Evolutionary conservation across 768 basidiomycete genomes (phyloP).

Genomic region (Dentipellis sp.): DNA sequence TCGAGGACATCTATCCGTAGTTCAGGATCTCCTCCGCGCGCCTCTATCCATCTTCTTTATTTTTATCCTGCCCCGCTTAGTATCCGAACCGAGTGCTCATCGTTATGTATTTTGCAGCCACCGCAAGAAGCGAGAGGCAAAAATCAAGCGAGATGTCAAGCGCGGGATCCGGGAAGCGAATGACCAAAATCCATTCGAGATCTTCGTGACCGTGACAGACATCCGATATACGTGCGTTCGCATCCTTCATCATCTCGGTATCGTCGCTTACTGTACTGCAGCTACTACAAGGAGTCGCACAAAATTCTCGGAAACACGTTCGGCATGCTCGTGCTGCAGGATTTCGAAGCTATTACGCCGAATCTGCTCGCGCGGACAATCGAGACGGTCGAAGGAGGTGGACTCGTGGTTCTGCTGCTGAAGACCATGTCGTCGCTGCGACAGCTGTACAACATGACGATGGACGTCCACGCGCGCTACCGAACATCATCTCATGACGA

Average conservation of each 20-base stretch:
- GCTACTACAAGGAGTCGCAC: slow-evolving; percentile 95
- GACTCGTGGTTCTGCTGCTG: slow-evolving; percentile 76
- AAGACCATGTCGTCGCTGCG: slow-evolving; percentile 92
- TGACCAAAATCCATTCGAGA: slow-evolving; percentile 95
- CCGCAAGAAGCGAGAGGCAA: slow-evolving; percentile 93
- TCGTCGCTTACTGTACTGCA: not conserved
- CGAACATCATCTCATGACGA: slow-evolving; percentile 85
- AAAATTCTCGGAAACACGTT: slow-evolving; percentile 97
- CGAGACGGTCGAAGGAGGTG: slow-evolving; percentile 97
- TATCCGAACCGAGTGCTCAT: not conserved
- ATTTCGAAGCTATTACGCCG: slow-evolving; percentile 97
- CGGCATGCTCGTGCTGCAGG: slow-evolving; percentile 94
- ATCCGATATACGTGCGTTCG: slow-evolving; percentile 86
- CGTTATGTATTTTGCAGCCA: slow-evolving; percentile 41
- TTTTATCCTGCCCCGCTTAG: too few relatives aligned
- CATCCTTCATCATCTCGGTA: not conserved
- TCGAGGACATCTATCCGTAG: too few relatives aligned
- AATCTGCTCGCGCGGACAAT: slow-evolving; percentile 95
- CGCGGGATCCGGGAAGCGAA: slow-evolving; percentile 89
- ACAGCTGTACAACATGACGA: slow-evolving; percentile 89
- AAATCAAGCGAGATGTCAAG: slow-evolving; percentile 94
- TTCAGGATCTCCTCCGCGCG: too few relatives aligned
- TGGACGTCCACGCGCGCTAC: slow-evolving; percentile 93
- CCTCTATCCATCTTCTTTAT: too few relatives aligned
- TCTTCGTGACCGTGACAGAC: slow-evolving; percentile 97